Percentiles rank a stretch among this genome's conserved stretches.
Conservation (phyloP, 164 flowering plant species). For the Chimonanthus salicifolius region DNA sequence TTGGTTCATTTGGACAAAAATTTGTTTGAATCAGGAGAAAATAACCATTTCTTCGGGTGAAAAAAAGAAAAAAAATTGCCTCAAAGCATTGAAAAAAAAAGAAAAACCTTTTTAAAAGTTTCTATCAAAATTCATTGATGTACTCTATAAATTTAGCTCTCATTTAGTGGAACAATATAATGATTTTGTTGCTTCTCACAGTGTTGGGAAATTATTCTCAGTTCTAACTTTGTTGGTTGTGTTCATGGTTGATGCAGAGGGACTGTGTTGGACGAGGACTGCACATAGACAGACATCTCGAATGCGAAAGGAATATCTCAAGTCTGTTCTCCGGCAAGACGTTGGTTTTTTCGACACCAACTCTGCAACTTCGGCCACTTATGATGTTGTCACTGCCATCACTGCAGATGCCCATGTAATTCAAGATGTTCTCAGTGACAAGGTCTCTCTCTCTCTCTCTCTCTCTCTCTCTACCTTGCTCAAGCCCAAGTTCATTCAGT, state of each 20-base stretch:
- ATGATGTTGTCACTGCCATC: constrained; percentile 43
- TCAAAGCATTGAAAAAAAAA: too few species aligned
- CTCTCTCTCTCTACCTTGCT: not conserved
- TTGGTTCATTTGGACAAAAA: too few species aligned
- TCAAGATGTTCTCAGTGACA: constrained; percentile 59
- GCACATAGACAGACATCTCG: constrained; percentile 62
- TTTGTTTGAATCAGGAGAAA: too few species aligned
- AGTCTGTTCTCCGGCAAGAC: constrained; percentile 53
- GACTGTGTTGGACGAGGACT: constrained; percentile 56
- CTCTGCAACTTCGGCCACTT: constrained; percentile 31
- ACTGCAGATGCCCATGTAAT: constrained; percentile 46
- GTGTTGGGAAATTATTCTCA: too few species aligned
- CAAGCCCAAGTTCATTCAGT: not conserved
- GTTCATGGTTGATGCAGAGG: constrained; percentile 17
- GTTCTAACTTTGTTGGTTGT: not conserved
- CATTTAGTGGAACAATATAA: too few species aligned
- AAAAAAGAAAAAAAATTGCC: too few species aligned
- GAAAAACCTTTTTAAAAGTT: too few species aligned
- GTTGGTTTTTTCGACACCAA: constrained; percentile 47
- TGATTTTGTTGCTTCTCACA: too few species aligned
- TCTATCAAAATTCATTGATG: not conserved
- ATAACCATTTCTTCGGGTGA: too few species aligned
- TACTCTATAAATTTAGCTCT: too few species aligned
- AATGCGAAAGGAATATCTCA: constrained; percentile 40
- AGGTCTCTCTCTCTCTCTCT: constrained; percentile 34